Evolutionary conservation across 345 rosid species (phyloP), one percentile per base, ranked within the genome.

Genomic region (Populus ilicifolia): DNA sequence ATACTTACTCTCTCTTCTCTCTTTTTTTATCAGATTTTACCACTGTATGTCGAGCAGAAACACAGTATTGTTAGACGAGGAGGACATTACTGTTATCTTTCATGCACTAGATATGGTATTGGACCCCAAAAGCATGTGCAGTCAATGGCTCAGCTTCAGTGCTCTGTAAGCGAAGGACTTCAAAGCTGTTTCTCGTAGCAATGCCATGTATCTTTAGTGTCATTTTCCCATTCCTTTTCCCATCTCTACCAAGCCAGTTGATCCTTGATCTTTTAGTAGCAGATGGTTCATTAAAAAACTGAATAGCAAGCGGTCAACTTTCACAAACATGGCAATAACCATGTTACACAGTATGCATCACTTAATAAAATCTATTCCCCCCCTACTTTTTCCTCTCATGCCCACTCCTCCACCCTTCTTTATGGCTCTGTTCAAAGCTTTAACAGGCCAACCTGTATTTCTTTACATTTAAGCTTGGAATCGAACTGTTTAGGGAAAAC

Each of bases 401-500:
- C 74, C 69, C 77, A 23, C 73, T 72, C 35, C 74, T 35, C 71
- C 73, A 61, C 27, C 36, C 56, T 29, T 79, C 81, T 77, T 70
- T 76, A 72, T 68, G 65, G 44, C 54, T 69, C 79, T 78, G 83
- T 61, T 70, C 80, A 70, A 33, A 74, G 77, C 80, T 67, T 67
- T 46, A 76, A 41, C 84, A 78, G 80, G 78, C 83, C 78, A 82
- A 62, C 83, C 77, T 78, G 86, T 83, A 21, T 80, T 71, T 77
- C 86, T 85, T 87, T 79, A 86, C 77, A 75, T 74, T 44, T 75
- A 85, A 85, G 88, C 80, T 79, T 80, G 82, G 83, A 76, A 80
- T 85, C 84, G 69, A 39, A 83, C 67, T 76, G 73, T 80, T 80
- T 76, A 67, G n/a, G 73, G 74, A 29, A 29, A 62, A 76, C 78